Evolutionary conservation across 2,329 filamentous ascomycete genomes (phyloP).

Genomic region (Cercospora sp.): DNA sequence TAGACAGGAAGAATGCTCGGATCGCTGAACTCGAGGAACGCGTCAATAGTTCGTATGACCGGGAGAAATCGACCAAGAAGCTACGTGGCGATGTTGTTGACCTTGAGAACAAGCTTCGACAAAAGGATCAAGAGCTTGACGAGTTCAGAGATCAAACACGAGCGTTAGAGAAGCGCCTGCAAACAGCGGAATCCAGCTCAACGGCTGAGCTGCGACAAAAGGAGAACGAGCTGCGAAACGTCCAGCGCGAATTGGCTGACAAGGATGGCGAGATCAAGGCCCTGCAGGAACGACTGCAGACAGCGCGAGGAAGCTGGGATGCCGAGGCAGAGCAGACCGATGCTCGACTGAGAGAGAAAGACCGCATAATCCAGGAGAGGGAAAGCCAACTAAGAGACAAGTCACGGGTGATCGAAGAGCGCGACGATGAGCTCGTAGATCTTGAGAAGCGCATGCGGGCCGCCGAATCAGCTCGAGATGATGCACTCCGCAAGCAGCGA

Average conservation of each 20-base stretch:
- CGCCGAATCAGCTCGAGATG: conserved; percentile 33
- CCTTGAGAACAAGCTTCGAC: conserved; percentile 39
- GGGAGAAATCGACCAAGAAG: conserved; percentile 42
- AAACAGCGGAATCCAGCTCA: conserved; percentile 29
- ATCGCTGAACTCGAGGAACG: conserved; percentile 38
- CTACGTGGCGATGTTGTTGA: conserved; percentile 39
- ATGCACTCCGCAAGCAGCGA: conserved; percentile 46
- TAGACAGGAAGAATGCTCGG: conserved; percentile 35
- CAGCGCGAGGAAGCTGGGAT: conserved; percentile 43
- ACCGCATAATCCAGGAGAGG: conserved; percentile 63
- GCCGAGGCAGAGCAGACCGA: conserved; percentile 42
- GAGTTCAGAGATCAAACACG: conserved; percentile 38
- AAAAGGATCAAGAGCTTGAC: conserved; percentile 40
- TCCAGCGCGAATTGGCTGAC: conserved; percentile 44
- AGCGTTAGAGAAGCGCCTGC: conserved; percentile 36
- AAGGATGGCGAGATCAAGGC: conserved; percentile 42
- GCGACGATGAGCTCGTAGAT: conserved; percentile 65
- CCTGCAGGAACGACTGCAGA: conserved; percentile 40
- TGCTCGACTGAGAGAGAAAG: conserved; percentile 41
- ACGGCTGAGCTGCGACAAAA: conserved; percentile 33
- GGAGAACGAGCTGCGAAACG: conserved; percentile 61
- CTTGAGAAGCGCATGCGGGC: conserved; percentile 37
- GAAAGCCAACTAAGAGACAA: conserved; percentile 76
- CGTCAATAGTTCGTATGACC: conserved; percentile 35
- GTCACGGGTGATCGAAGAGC: conserved; percentile 69